phyloP scores from a whole-genome alignment of 2,329 filamentous ascomycete genomes.

The Neonectria coccinea region DNA sequence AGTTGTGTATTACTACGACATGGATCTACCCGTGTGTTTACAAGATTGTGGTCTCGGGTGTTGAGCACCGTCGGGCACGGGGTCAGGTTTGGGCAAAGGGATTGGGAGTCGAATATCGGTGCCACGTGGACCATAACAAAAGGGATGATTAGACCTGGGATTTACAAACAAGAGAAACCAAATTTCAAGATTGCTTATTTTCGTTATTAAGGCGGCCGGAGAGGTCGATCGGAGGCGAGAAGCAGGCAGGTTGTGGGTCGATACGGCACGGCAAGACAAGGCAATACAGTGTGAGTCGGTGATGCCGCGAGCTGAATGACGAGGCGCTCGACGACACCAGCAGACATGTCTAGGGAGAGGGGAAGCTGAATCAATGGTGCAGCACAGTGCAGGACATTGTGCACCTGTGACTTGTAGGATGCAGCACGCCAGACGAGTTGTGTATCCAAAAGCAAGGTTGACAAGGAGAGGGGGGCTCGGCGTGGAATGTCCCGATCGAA shows the following conservation, averaged over 20 bases:
- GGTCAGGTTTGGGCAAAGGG: not conserved
- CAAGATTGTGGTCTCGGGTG: conserved; percentile 4
- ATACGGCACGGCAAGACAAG: not conserved
- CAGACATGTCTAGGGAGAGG: conserved; percentile 12
- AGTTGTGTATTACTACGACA: conserved; percentile 14
- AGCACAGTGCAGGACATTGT: conserved; percentile 6
- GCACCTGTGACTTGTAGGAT: not conserved
- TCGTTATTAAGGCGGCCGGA: conserved; percentile 3
- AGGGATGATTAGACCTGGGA: conserved; percentile 26
- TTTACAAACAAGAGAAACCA: conserved; percentile 5
- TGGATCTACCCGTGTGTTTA: conserved; percentile 3
- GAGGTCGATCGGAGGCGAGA: conserved; percentile 3
- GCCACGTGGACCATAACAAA: conserved; percentile 23
- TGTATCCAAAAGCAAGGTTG: conserved; percentile 3
- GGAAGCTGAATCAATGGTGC: not conserved
- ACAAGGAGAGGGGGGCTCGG: conserved; percentile 16
- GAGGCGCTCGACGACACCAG: conserved; percentile 16
- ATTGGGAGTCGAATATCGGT: conserved; percentile 6
- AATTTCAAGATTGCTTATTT: conserved; percentile 14
- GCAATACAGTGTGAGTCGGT: not conserved
- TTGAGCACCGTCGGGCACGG: conserved; percentile 17
- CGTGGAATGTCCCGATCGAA: conserved; percentile 27
- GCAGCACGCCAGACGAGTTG: not conserved
- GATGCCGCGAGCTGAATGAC: conserved; percentile 4
- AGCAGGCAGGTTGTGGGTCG: conserved; percentile 9